Conservation (phyloP, 192 early-diverging fungal genomes). For the Diversispora epigaea region DNA sequence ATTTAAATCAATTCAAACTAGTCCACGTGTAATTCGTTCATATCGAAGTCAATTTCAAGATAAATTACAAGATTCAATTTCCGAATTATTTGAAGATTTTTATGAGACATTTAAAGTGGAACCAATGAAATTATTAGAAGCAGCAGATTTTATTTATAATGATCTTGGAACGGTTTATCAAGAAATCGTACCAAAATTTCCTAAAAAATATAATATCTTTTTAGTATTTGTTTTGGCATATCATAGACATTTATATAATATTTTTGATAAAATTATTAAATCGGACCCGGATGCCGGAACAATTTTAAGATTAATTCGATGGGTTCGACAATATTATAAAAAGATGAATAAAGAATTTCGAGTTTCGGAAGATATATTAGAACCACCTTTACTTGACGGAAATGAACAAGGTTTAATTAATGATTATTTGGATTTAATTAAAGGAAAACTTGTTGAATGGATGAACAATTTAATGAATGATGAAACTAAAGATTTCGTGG, state of each 20-base stretch:
- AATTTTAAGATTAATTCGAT: slow-evolving; percentile 83
- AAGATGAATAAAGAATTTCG: slow-evolving; percentile 86
- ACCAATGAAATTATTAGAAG: slow-evolving; percentile 58
- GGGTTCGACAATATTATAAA: slow-evolving; percentile 89
- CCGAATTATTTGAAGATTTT: slow-evolving; percentile 63
- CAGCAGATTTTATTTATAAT: slow-evolving; percentile 81
- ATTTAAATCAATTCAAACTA: slow-evolving; percentile 43
- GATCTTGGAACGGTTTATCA: slow-evolving; percentile 88
- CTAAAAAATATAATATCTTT: slow-evolving; percentile 92
- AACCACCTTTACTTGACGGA: slow-evolving; percentile 90
- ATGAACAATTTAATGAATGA: slow-evolving; percentile 81
- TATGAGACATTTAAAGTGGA: slow-evolving; percentile 62
- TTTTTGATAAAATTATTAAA: slow-evolving; percentile 70
- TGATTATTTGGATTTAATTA: slow-evolving; percentile 90
- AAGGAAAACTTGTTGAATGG: slow-evolving; percentile 88
- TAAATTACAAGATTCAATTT: slow-evolving; percentile 67
- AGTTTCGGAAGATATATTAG: slow-evolving; percentile 83
- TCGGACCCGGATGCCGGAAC: slow-evolving; percentile 80
- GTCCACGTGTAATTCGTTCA: slow-evolving; percentile 60
- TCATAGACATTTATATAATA: slow-evolving; percentile 86
- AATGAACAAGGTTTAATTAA: slow-evolving; percentile 85
- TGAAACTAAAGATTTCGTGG: slow-evolving; percentile 77
- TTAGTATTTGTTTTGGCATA: slow-evolving; percentile 94
- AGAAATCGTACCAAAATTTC: slow-evolving; percentile 83
- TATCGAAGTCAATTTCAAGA: slow-evolving; percentile 82